Evolutionary conservation across 2,329 filamentous ascomycete species (phyloP).

Genomic region (Phaeosphaeriaceae sp.): DNA sequence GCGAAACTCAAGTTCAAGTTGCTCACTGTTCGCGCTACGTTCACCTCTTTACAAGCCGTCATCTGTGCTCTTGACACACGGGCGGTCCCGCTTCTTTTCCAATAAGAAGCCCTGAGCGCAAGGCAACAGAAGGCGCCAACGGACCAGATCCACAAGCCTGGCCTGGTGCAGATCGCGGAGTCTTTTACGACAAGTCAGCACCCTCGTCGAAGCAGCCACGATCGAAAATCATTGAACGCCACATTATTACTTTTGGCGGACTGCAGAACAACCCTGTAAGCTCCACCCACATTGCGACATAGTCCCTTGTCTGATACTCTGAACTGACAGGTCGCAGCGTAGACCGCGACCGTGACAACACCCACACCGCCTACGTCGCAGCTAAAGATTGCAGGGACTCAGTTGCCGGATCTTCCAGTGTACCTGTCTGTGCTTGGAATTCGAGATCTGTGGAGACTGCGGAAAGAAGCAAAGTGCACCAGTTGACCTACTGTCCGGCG

Average conservation of each 20-base stretch:
- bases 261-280: constrained; percentile 48
- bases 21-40: constrained; percentile 9
- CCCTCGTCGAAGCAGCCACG: constrained; percentile 45
- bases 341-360: constrained; percentile 27
- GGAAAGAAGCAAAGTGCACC: constrained; percentile 49
- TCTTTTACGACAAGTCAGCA: constrained; percentile 37
- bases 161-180: constrained; percentile 40
- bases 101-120: constrained; percentile 16
- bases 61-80: constrained; percentile 9
- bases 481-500: constrained; percentile 31
- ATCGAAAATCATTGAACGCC: constrained; percentile 39
- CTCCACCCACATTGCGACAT: constrained; percentile 42
- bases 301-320: constrained; percentile 32
- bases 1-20: constrained; percentile 16
- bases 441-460: constrained; percentile 48
- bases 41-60: constrained; percentile 8
- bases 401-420: constrained; percentile 28
- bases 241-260: constrained; percentile 42
- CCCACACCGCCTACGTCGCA: constrained; percentile 42
- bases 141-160: constrained; percentile 33
- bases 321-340: constrained; percentile 45
- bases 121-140: constrained; percentile 23
- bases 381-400: constrained; percentile 33
- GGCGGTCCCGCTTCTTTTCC: constrained; percentile 11
- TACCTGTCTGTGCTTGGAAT: constrained; percentile 45